These are phyloP conservation scores for Pythium rishiriense DNA, from an alignment of 352 stramenopile species.

Conservation along the genomic window DNA sequence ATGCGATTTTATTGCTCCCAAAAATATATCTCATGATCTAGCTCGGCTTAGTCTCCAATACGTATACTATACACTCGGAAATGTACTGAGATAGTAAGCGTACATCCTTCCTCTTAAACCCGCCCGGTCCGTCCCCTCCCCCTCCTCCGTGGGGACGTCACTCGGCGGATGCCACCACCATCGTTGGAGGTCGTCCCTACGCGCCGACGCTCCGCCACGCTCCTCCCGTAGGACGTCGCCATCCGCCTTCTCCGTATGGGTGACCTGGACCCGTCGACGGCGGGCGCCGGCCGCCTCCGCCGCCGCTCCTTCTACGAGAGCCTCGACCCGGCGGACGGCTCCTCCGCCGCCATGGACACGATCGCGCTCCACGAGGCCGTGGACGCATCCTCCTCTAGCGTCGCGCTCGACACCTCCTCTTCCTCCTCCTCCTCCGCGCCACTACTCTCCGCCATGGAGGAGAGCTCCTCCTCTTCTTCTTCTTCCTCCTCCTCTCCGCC, in stretches of 20 bases:
- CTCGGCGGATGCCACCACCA: not conserved
- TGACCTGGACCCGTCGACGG: constrained; percentile 42
- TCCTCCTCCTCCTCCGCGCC: constrained; percentile 17
- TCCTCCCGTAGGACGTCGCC: too few species aligned
- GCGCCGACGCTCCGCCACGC: too few species aligned
- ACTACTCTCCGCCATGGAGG: constrained; percentile 4
- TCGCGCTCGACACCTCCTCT: not conserved
- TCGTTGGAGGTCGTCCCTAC: not conserved
- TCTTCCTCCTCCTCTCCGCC: too few species aligned
- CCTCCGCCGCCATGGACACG: constrained; percentile 24
- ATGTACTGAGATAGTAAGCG: not conserved
- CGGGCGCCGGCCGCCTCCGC: constrained; percentile 51
- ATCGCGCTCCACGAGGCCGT: constrained; percentile 16
- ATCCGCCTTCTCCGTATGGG: constrained; percentile 33
- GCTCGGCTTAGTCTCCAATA: not conserved
- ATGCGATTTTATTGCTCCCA: too few species aligned
- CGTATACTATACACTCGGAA: not conserved
- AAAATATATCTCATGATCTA: not conserved
- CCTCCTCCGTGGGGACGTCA: not conserved
- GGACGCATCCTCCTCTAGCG: constrained; percentile 8
- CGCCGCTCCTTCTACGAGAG: constrained; percentile 72
- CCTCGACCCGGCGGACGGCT: constrained; percentile 38
- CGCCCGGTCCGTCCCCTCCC: not conserved
- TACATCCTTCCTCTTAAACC: not conserved
- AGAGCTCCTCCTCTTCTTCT: not conserved